Base-by-base conservation (phyloP, 2,329 filamentous ascomycete species). In the Sclerotiophoma versabilis region DNA sequence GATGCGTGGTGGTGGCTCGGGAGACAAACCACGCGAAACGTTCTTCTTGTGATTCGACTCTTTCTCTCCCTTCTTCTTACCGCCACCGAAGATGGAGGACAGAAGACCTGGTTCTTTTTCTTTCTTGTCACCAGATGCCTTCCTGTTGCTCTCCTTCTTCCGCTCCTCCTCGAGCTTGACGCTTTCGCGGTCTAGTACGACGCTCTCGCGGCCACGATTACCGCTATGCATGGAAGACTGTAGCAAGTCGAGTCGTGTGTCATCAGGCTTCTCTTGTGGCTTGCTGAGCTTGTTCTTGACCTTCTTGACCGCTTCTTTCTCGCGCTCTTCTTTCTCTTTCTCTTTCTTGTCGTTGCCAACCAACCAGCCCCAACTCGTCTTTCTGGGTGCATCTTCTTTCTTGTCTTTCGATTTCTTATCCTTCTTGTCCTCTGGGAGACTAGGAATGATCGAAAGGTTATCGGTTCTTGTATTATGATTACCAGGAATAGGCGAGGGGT, bases 61-160 rank as follows among this genome's bases (percentile, higher is more conserved):
- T 63, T 87, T 87, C 53, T 93, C 90, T 51, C 85, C 82, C 76
- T 92, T 96, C 80, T 93, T 96, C 79, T 96, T 96, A 56, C 89
- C 85, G 34, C 92, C 90, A 14, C 92, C 91, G 69, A 99, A 98
- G 49, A 99, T 87, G 1, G 92, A 95, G 0, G 92, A 93, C 64
- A 99, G 93, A n/a, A 98, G 82, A 7, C 92, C 88, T 11, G 79
- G 75, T 57, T 96, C 92, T 70, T 96, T 96, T 63, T 97, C 93
- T 73, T 93, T 96, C 77, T 93, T 96, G 17, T 87, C 89, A 15
- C 80, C 78, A 0, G 83, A 83, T 4, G 86, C 84, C 71, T 92
- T 95, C 37, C 91, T 87, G 59, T 79, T 83, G 64, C 85, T 88
- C 62, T 92, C 89, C 72, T 95, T 96, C 75, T 89, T 93, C 37